Evolutionary conservation across 1,284 basidiomycete genomes (phyloP).

Genomic region (Melampsora larici-populina): DNA sequence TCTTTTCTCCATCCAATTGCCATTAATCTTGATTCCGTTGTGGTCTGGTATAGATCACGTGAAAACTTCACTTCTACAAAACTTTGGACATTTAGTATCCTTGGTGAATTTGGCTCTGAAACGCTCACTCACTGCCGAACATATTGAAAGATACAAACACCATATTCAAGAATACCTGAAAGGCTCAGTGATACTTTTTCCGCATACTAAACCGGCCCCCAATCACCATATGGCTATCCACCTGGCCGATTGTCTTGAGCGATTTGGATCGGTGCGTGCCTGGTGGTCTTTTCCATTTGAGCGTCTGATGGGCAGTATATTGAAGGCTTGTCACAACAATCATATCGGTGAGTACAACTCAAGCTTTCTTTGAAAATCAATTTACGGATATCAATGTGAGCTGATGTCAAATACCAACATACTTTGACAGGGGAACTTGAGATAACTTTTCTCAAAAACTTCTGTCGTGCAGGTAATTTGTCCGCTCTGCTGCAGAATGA

Average conservation of each 20-base stretch:
- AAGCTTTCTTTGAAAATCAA: too few species aligned
- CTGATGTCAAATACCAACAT: too few species aligned
- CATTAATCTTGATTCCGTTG: not conserved
- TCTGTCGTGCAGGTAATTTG: too few species aligned
- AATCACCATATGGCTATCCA: conserved; percentile 34
- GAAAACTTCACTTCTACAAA: conserved; percentile 15
- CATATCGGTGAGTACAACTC: not conserved
- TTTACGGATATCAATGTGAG: too few species aligned
- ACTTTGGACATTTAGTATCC: conserved; percentile 29
- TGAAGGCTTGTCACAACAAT: conserved; percentile 16
- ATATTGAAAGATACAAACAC: not conserved
- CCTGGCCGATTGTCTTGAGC: conserved; percentile 9
- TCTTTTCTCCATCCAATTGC: too few species aligned
- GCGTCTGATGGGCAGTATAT: not conserved
- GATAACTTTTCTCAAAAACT: not conserved
- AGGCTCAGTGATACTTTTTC: conserved; percentile 20
- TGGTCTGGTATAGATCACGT: not conserved
- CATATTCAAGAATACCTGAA: conserved; percentile 15
- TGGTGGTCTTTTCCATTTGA: conserved; percentile 20
- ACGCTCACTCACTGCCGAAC: not conserved
- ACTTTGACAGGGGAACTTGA: conserved; percentile 14
- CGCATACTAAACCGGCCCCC: conserved; percentile 2
- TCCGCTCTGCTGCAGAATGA: not conserved
- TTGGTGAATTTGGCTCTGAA: conserved; percentile 20
- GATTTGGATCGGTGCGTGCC: conserved; percentile 1